Percentiles rank a stretch among this genome's conserved stretches.
Evolutionary conservation across 2,329 filamentous ascomycete genomes (phyloP).

Genomic region (Pseudopithomyces maydicus): DNA sequence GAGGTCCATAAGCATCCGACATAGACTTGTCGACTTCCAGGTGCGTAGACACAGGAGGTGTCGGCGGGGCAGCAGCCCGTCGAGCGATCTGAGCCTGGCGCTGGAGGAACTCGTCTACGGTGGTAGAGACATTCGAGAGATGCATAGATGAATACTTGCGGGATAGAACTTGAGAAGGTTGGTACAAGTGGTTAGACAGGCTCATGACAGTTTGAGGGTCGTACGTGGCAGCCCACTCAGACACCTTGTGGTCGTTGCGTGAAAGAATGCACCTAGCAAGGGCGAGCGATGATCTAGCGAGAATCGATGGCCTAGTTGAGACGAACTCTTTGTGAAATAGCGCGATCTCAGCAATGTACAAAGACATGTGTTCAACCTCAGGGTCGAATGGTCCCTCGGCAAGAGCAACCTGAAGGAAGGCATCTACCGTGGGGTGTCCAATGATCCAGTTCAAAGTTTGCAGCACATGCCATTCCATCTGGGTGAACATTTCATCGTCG

Average conservation of each 20-base stretch:
- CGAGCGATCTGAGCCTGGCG: constrained; percentile 59
- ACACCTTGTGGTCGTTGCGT: constrained; percentile 74
- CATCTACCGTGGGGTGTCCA: constrained; percentile 93
- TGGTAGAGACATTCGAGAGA: constrained; percentile 67
- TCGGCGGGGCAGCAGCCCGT: constrained; percentile 54
- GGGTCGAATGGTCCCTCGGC: constrained; percentile 75
- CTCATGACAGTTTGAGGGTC: constrained; percentile 70
- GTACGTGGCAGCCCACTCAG: constrained; percentile 74
- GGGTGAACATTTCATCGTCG: constrained; percentile 99
- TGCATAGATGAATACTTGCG: constrained; percentile 72
- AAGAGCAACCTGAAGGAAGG: constrained; percentile 86
- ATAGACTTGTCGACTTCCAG: constrained; percentile 54
- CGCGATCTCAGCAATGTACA: constrained; percentile 93
- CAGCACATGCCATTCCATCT: constrained; percentile 99
- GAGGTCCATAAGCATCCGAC: constrained; percentile 62
- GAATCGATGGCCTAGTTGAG: constrained; percentile 85
- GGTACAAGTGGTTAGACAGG: constrained; percentile 68
- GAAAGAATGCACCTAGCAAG: constrained; percentile 85
- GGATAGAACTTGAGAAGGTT: constrained; percentile 69
- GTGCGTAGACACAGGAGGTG: constrained; percentile 64
- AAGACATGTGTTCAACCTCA: constrained; percentile 92
- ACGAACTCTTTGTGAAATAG: constrained; percentile 98
- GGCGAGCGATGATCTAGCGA: constrained; percentile 85
- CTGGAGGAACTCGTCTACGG: constrained; percentile 69
- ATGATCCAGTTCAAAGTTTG: constrained; percentile 97